These are phyloP conservation scores for Rhynchospora pubera DNA, from an alignment of 176 grass and related monocot genomes.

Conservation along the genomic window DNA sequence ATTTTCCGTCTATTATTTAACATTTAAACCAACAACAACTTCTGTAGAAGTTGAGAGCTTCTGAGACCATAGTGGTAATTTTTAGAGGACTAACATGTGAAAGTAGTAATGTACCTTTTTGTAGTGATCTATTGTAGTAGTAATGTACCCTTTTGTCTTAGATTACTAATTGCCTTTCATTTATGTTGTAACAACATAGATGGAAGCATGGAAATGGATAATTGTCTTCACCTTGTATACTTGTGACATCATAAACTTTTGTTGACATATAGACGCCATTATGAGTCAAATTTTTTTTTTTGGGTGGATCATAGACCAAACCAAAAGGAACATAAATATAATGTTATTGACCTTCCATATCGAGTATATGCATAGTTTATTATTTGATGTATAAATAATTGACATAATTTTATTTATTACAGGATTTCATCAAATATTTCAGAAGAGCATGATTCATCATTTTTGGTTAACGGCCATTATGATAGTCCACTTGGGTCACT, in stretches of 20 bases:
- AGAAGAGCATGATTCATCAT: constrained; percentile 66
- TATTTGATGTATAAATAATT: constrained; percentile 45
- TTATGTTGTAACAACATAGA: no score
- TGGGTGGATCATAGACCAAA: neutral
- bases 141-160: neutral
- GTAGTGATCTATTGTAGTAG: neutral
- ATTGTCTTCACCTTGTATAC: no score
- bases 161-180: no score
- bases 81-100: neutral
- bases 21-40: neutral
- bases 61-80: neutral
- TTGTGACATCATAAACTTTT: no score
- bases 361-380: neutral
- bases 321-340: neutral
- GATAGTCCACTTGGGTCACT: constrained; percentile 94
- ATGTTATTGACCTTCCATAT: constrained; percentile 12
- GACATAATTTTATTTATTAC: constrained; percentile 42
- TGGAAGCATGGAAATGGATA: no score
- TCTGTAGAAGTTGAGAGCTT: neutral
- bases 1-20: neutral
- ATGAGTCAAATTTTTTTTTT: no score
- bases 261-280: no score
- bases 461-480: constrained; percentile 97
- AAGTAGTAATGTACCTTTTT: neutral
- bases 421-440: constrained; percentile 99